Evolutionary conservation across 768 basidiomycete species (phyloP).

Genomic region (Dioszegia aurantiaca): DNA sequence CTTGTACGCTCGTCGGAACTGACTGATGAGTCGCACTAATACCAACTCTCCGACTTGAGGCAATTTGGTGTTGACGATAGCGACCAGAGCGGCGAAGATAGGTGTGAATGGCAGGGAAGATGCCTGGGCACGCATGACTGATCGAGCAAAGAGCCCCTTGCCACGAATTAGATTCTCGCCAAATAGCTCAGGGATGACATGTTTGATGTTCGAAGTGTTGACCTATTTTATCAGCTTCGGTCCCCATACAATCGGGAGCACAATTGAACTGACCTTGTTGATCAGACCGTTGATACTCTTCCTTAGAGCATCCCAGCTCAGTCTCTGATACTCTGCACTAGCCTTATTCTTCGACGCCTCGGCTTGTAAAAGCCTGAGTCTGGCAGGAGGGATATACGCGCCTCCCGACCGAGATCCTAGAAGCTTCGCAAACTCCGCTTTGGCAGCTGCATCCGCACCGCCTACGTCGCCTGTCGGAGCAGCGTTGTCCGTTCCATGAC

Average conservation of each 20-base stretch:
- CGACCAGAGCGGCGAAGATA: constrained; percentile 88
- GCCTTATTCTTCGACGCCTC: constrained; percentile 77
- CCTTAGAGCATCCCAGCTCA: constrained; percentile 96
- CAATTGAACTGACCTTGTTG: constrained; percentile 63
- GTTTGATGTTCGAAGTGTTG: constrained; percentile 93
- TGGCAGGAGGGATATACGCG: constrained; percentile 93
- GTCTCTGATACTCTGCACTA: constrained; percentile 83
- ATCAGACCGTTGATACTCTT: constrained; percentile 99
- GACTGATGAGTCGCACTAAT: constrained; percentile 81
- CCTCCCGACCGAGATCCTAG: constrained; percentile 78
- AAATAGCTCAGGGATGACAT: constrained; percentile 85
- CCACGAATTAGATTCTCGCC: constrained; percentile 91
- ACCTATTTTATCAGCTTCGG: constrained; percentile 56
- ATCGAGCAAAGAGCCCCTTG: constrained; percentile 83
- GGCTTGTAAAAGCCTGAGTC: constrained; percentile 82
- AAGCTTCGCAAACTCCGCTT: constrained; percentile 87
- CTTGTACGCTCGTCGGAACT: constrained; percentile 91
- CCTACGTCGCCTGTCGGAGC: constrained; percentile 50
- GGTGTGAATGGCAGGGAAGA: constrained; percentile 97
- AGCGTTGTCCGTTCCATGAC: constrained; percentile 58
- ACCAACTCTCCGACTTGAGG: constrained; percentile 94
- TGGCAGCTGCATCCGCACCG: constrained; percentile 58
- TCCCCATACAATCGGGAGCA: background rate
- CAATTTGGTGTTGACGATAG: constrained; percentile 94
- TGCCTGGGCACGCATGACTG: constrained; percentile 96